phyloP scores from a whole-genome alignment of 2,329 filamentous ascomycete genomes.

The Proliferodiscus dingleyae region DNA sequence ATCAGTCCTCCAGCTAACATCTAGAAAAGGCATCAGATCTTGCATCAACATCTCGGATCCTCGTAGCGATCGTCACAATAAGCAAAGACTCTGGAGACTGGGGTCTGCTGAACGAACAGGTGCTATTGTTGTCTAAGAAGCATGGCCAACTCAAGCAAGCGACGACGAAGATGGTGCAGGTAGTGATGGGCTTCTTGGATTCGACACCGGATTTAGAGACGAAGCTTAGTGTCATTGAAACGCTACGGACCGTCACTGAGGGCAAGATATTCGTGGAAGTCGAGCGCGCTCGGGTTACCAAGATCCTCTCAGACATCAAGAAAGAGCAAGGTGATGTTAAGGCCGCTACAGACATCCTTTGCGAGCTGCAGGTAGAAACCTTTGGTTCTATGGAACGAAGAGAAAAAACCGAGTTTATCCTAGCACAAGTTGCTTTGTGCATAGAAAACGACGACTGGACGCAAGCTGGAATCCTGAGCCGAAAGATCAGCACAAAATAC shows the following conservation, averaged over 20 bases:
- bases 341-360: constrained; percentile 85
- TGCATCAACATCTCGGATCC: constrained; percentile 83
- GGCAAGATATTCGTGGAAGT: constrained; percentile 99
- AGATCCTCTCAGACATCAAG: constrained; percentile 95
- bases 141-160: constrained; percentile 99
- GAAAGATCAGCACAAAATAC: constrained; percentile 96
- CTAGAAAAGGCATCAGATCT: constrained; percentile 80
- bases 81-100: constrained; percentile 92
- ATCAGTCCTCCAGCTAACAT: constrained; percentile 26
- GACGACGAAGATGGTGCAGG: constrained; percentile 98
- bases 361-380: constrained; percentile 96
- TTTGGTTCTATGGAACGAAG: constrained; percentile 96
- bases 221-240: constrained; percentile 92
- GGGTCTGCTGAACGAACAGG: constrained; percentile 93
- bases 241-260: constrained; percentile 91
- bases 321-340: constrained; percentile 90
- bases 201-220: constrained; percentile 78
- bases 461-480: constrained; percentile 85
- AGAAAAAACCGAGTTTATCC: constrained; percentile 98
- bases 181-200: constrained; percentile 87
- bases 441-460: constrained; percentile 96
- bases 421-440: constrained; percentile 89
- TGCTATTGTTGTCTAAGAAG: constrained; percentile 94
- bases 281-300: constrained; percentile 90
- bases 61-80: constrained; percentile 86